These are phyloP conservation scores for Vanrija humicola DNA, from an alignment of 1,284 basidiomycete genomes.

Conservation along the genomic window DNA sequence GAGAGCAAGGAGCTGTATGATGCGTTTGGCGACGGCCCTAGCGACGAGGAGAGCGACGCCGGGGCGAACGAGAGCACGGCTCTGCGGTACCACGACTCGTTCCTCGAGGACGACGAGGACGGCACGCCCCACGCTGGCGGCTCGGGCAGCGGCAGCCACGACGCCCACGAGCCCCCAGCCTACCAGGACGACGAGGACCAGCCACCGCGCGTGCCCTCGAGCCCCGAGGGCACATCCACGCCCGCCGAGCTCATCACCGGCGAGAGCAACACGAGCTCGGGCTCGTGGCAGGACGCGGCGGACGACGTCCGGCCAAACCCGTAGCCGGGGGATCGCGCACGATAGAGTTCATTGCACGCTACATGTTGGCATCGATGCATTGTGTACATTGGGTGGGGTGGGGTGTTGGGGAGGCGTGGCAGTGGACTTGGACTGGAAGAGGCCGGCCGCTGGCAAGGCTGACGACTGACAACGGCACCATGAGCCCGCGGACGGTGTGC, in stretches of 20 bases:
- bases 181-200: constrained; percentile 28
- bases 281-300: constrained; percentile 45
- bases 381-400: too few species aligned
- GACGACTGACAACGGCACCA: neutral
- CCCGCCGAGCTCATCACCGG: constrained; percentile 7
- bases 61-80: constrained; percentile 24
- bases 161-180: constrained; percentile 8
- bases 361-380: too few species aligned
- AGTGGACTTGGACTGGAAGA: neutral
- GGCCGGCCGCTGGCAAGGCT: too few species aligned
- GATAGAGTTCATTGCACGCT: too few species aligned
- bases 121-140: neutral
- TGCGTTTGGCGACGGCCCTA: constrained; percentile 70
- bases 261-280: constrained; percentile 22
- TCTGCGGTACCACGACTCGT: constrained; percentile 47
- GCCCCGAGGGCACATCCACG: neutral
- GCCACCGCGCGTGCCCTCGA: too few species aligned
- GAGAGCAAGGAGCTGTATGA: constrained; percentile 75
- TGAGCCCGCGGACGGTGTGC: too few species aligned
- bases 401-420: neutral
- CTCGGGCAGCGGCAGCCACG: constrained; percentile 2
- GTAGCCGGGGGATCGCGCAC: neutral
- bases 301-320: constrained; percentile 26
- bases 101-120: constrained; percentile 44
- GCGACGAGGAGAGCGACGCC: constrained; percentile 37